Evolutionary conservation across 306 rosid genomes (phyloP).

Genomic region (Echinosophora koreensis): DNA sequence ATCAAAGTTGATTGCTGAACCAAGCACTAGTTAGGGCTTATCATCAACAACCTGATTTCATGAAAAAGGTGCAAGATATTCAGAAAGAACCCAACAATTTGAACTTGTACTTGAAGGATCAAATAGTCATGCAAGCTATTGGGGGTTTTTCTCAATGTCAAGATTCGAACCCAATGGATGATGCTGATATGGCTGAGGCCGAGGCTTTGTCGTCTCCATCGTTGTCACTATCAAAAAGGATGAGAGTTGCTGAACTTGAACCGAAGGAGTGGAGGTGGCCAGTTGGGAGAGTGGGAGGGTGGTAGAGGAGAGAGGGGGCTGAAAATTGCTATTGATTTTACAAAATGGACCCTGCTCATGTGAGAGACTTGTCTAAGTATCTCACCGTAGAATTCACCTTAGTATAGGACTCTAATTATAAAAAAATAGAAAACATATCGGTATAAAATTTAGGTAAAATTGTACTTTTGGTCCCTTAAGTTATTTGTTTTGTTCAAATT

Average conservation of each 20-base stretch:
- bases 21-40: constrained; percentile 62
- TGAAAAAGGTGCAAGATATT: constrained; percentile 88
- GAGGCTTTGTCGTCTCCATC: constrained; percentile 38
- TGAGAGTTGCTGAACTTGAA: constrained; percentile 68
- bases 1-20: constrained; percentile 72
- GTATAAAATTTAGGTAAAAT: no score
- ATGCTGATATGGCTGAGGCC: constrained; percentile 69
- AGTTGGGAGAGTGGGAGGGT: constrained; percentile 53
- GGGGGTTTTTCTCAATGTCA: constrained; percentile 92
- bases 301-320: constrained; percentile 48
- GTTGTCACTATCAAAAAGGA: constrained; percentile 53
- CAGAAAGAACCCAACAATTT: constrained; percentile 75
- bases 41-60: constrained; percentile 88
- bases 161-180: constrained; percentile 60
- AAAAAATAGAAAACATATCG: no score
- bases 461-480: no score
- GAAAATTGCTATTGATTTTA: no score
- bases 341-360: no score
- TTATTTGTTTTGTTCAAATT: no score
- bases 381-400: no score
- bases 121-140: constrained; percentile 89
- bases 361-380: no score
- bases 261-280: constrained; percentile 57
- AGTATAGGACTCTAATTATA: no score
- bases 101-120: constrained; percentile 78